Evolutionary conservation across 768 basidiomycete genomes (phyloP).

Genomic region (Pisolithus tinctorius): DNA sequence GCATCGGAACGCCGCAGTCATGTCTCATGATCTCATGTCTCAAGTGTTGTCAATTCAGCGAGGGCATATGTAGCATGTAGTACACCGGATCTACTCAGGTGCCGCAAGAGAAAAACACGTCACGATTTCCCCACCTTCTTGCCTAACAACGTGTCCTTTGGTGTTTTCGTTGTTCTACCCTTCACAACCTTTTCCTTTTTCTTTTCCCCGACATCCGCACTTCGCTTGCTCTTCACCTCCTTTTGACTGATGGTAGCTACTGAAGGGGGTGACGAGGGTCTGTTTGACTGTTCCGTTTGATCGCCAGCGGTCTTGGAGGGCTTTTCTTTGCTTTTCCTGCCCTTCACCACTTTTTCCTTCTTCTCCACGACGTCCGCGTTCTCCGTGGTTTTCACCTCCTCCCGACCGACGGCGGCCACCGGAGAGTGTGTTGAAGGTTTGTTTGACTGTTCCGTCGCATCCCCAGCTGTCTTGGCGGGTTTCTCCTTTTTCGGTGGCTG

Average conservation of each 20-base stretch:
- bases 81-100: not conserved
- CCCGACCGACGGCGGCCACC: too few relatives aligned
- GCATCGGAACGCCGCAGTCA: too few relatives aligned
- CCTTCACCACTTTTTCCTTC: too few relatives aligned
- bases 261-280: constrained; percentile 1
- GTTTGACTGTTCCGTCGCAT: too few relatives aligned
- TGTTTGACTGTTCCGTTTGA: constrained; percentile 7
- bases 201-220: constrained; percentile 39
- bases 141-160: constrained; percentile 50
- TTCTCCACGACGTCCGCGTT: too few relatives aligned
- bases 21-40: too few relatives aligned
- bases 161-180: constrained; percentile 38
- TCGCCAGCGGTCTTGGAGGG: not conserved
- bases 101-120: constrained; percentile 3
- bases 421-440: too few relatives aligned
- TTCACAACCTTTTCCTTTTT: constrained; percentile 37
- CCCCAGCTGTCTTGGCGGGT: not conserved
- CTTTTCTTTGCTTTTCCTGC: too few relatives aligned
- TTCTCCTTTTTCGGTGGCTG: constrained; percentile 7
- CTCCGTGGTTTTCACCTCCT: too few relatives aligned
- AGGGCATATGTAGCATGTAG: too few relatives aligned
- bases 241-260: constrained; percentile 28
- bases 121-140: constrained; percentile 38
- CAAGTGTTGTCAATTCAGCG: too few relatives aligned
- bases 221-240: constrained; percentile 51